Evolutionary conservation across 1,139 yeast species (phyloP).

Genomic region (Yamadazyma mexicana): DNA sequence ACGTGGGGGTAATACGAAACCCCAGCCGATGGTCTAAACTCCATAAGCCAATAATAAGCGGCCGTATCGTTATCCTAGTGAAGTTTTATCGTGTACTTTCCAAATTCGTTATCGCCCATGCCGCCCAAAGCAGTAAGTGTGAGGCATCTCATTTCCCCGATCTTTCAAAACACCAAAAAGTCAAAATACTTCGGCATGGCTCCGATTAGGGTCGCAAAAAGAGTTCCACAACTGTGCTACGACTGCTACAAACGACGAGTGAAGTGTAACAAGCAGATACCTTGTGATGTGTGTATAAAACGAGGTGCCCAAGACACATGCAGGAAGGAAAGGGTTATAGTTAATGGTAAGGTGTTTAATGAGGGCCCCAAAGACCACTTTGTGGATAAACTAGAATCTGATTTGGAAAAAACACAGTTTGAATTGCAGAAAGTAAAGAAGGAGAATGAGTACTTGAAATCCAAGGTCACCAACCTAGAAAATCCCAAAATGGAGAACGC

Average conservation of each 20-base stretch:
- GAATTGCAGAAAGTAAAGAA: too few relatives aligned
- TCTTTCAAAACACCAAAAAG: too few relatives aligned
- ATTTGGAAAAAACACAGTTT: slow-evolving; percentile 2
- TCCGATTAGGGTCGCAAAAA: slow-evolving; percentile 11
- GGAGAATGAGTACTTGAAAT: slow-evolving; percentile 4
- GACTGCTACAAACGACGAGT: slow-evolving; percentile 27
- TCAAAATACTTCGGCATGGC: too few relatives aligned
- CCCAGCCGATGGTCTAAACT: too few relatives aligned
- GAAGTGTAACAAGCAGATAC: slow-evolving; percentile 30
- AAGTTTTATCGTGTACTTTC: too few relatives aligned
- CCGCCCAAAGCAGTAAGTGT: too few relatives aligned
- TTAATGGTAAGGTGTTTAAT: slow-evolving; percentile 13
- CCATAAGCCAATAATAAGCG: too few relatives aligned
- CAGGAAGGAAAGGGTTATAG: slow-evolving; percentile 13
- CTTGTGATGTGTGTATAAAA: slow-evolving; percentile 29
- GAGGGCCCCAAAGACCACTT: neutral
- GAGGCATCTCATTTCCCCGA: too few relatives aligned
- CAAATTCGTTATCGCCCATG: too few relatives aligned
- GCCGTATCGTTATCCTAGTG: too few relatives aligned
- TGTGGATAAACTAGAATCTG: slow-evolving; percentile 4
- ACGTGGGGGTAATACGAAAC: too few relatives aligned
- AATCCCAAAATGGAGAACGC: neutral
- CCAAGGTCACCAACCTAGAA: neutral
- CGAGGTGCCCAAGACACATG: slow-evolving; percentile 17
- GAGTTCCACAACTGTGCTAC: slow-evolving; percentile 25